Evolutionary conservation across 2,329 filamentous ascomycete species (phyloP).

Genomic region (Venturia nashicola): DNA sequence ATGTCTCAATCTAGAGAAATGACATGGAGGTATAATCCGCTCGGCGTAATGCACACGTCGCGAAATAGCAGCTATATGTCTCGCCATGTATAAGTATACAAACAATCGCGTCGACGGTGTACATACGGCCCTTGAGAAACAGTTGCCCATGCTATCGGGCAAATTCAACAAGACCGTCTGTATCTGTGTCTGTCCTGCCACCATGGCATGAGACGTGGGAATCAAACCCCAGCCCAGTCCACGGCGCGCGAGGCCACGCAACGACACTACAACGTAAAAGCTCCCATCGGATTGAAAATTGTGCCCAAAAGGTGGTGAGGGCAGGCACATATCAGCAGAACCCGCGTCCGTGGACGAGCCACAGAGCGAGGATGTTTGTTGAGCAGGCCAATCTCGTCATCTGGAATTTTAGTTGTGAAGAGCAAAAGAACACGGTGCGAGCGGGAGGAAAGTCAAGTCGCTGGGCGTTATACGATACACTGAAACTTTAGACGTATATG

Average conservation of each 20-base stretch:
- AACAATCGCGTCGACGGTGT: no score
- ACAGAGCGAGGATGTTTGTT: slow-evolving; percentile 3
- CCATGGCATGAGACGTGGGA: not conserved
- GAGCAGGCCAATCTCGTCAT: slow-evolving; percentile 6
- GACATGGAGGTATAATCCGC: slow-evolving; percentile 1
- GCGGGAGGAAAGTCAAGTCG: not conserved
- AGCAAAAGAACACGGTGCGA: not conserved
- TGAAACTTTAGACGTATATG: not conserved
- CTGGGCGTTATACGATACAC: not conserved
- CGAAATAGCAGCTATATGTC: not conserved
- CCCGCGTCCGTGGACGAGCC: slow-evolving; percentile 1
- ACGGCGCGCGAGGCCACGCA: not conserved
- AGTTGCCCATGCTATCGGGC: no score
- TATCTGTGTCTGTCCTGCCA: not conserved
- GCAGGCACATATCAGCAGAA: slow-evolving; percentile 7
- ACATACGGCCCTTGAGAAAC: no score
- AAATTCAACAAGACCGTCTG: no score
- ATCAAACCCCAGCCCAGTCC: not conserved
- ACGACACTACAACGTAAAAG: not conserved
- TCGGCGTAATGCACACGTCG: slow-evolving; percentile 1
- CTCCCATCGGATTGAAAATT: slow-evolving; percentile 9
- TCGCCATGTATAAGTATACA: not conserved
- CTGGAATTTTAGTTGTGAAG: slow-evolving; percentile 8
- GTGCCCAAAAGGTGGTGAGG: slow-evolving; percentile 8
- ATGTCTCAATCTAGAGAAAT: slow-evolving; percentile 1